A percentile compares a stretch with the other conserved stretches of the same genome.
Conservation (phyloP, 495 filamentous ascomycete species). For the Hypomontagnella monticulosa region DNA sequence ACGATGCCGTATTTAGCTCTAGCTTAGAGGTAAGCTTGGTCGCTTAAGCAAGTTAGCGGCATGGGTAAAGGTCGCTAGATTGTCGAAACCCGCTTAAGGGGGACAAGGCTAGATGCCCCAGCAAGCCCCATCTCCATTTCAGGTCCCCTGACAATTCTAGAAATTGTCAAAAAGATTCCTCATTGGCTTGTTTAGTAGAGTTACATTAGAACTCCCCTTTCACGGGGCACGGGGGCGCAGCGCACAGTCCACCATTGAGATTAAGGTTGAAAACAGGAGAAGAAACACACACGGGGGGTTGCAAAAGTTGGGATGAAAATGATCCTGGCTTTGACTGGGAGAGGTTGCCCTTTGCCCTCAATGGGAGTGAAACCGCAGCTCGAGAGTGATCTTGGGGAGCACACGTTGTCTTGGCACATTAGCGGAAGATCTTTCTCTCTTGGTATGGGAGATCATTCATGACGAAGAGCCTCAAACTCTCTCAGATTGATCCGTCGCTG, state of each 20-base stretch:
- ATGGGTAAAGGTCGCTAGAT: conserved; percentile 12
- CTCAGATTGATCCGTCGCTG: conserved; percentile 1
- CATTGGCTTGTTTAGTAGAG: conserved; percentile 9
- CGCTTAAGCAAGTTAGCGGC: conserved; percentile 25
- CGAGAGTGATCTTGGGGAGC: conserved; percentile 4
- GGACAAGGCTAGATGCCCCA: conserved; percentile 15
- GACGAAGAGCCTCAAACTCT: conserved; percentile 35
- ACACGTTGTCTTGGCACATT: conserved; percentile 22
- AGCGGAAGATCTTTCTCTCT: conserved; percentile 22
- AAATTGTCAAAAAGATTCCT: conserved; percentile 17
- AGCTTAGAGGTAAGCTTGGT: conserved; percentile 2
- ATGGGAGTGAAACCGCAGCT: conserved; percentile 22
- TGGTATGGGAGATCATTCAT: conserved; percentile 24
- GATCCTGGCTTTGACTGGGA: not conserved
- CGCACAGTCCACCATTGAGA: conserved; percentile 7
- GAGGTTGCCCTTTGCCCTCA: conserved; percentile 3
- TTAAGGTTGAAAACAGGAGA: conserved; percentile 38
- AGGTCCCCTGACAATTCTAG: conserved; percentile 33
- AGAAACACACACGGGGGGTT: conserved; percentile 29
- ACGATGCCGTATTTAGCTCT: conserved; percentile 17
- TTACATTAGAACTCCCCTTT: conserved; percentile 22
- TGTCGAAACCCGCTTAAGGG: conserved; percentile 15
- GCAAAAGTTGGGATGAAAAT: conserved; percentile 42
- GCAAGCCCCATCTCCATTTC: conserved; percentile 13
- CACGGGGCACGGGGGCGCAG: conserved; percentile 10